Evolutionary conservation across 2,329 filamentous ascomycete genomes (phyloP).

Genomic region (Dactylellina drechsleri): DNA sequence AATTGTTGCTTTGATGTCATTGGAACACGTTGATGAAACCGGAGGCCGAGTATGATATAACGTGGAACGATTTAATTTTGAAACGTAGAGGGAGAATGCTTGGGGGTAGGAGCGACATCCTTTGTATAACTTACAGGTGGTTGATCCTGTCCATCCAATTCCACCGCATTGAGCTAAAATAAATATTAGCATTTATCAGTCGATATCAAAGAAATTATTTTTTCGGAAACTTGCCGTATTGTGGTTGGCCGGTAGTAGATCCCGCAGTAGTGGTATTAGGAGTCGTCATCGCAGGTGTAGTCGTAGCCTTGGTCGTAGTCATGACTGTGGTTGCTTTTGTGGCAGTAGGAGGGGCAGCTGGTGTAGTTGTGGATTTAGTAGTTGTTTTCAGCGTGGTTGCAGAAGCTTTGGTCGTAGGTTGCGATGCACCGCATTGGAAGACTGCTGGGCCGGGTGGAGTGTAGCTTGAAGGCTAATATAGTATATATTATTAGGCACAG

Average conservation of each 20-base stretch:
- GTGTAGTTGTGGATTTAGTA: background rate
- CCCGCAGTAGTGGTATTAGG: too few relatives aligned
- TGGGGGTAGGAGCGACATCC: background rate
- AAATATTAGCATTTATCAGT: conserved; percentile 2
- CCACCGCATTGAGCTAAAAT: conserved; percentile 58
- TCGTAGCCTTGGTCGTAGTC: conserved; percentile 26
- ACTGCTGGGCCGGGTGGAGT: conserved; percentile 20
- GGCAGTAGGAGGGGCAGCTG: too few relatives aligned
- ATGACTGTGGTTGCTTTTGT: background rate
- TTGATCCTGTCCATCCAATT: conserved; percentile 54
- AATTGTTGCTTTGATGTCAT: too few relatives aligned
- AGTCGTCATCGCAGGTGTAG: background rate
- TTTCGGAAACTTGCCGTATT: conserved; percentile 23
- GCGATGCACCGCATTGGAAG: conserved; percentile 14
- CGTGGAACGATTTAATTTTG: too few relatives aligned
- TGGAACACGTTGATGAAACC: background rate
- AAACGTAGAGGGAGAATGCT: background rate
- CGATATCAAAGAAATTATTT: background rate
- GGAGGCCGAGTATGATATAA: background rate
- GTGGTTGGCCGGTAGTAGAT: background rate
- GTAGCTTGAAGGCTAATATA: conserved; percentile 19
- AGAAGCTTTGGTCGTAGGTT: conserved; percentile 19
- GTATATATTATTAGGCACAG: background rate
- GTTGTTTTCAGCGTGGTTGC: conserved; percentile 12
- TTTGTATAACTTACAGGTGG: conserved; percentile 47